Conservation (phyloP, 768 basidiomycete genomes). For the Boletellus ananas region DNA sequence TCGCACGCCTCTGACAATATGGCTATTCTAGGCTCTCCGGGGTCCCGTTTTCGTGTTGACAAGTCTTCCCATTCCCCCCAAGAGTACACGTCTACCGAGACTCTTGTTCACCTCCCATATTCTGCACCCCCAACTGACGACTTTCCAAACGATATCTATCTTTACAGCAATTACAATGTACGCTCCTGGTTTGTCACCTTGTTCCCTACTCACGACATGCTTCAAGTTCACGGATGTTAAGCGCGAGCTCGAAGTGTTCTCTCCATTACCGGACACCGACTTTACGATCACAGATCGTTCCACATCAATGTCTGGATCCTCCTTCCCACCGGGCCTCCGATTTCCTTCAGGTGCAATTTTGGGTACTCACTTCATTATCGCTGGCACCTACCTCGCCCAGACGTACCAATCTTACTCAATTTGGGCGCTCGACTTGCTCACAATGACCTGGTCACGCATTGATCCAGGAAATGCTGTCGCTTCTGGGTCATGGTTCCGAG, state of each 20-base stretch:
- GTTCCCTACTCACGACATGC: constrained; percentile 7
- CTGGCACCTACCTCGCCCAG: constrained; percentile 93
- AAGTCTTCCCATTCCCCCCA: constrained; percentile 36
- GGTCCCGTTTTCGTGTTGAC: constrained; percentile 55
- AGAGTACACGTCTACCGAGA: constrained; percentile 55
- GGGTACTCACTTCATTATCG: constrained; percentile 88
- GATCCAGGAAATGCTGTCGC: constrained; percentile 84
- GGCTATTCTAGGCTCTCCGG: constrained; percentile 49
- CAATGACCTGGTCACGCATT: constrained; percentile 83
- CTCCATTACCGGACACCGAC: constrained; percentile 69
- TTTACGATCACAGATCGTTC: constrained; percentile 83
- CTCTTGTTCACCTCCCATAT: constrained; percentile 70
- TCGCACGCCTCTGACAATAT: constrained; percentile 37
- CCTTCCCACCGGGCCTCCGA: constrained; percentile 90
- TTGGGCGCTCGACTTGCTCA: constrained; percentile 86
- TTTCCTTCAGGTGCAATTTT: constrained; percentile 94
- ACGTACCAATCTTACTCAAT: constrained; percentile 94
- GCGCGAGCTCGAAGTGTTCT: constrained; percentile 90
- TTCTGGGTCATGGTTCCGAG: constrained; percentile 92
- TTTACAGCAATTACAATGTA: constrained; percentile 97
- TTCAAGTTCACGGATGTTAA: constrained; percentile 88
- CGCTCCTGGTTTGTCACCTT: constrained; percentile 25
- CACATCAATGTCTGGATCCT: constrained; percentile 69
- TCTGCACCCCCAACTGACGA: constrained; percentile 68
- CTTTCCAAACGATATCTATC: constrained; percentile 79